Conservation (phyloP, 176 grass and related monocot species). For the Poa pratensis region DNA sequence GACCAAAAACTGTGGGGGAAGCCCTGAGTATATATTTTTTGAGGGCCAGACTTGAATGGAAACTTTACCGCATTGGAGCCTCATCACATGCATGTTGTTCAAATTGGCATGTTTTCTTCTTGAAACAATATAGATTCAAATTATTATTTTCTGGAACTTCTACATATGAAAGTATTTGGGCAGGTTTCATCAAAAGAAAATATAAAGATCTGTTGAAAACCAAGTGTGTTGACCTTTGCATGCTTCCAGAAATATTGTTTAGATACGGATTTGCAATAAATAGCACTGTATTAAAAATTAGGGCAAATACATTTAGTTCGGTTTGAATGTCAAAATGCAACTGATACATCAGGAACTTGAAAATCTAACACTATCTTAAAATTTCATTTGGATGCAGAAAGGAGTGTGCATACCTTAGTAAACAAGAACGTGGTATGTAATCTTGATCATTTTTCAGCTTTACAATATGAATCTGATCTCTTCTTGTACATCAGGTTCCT, state of each 20-base stretch:
- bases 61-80: neutral
- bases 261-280: neutral
- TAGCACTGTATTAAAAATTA: neutral
- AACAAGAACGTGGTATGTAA: conserved; percentile 64
- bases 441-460: conserved; percentile 27
- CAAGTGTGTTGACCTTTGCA: neutral
- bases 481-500: conserved; percentile 56
- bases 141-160: neutral
- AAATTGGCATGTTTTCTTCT: neutral
- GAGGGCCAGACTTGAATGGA: neutral
- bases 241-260: neutral
- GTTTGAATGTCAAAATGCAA: conserved; percentile 6
- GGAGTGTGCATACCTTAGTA: conserved; percentile 61
- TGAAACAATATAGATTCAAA: conserved; percentile 9
- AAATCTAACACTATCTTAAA: conserved; percentile 36
- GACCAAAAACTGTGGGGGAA: neutral
- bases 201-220: neutral
- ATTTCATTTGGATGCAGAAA: conserved; percentile 70
- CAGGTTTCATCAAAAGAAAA: neutral
- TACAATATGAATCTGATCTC: conserved; percentile 29
- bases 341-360: neutral
- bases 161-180: conserved; percentile 5
- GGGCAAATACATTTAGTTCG: conserved; percentile 22
- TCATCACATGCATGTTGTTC: neutral
- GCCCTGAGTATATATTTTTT: neutral